Evolutionary conservation across 2,329 filamentous ascomycete species (phyloP).

Genomic region (Cytospora leucostoma): DNA sequence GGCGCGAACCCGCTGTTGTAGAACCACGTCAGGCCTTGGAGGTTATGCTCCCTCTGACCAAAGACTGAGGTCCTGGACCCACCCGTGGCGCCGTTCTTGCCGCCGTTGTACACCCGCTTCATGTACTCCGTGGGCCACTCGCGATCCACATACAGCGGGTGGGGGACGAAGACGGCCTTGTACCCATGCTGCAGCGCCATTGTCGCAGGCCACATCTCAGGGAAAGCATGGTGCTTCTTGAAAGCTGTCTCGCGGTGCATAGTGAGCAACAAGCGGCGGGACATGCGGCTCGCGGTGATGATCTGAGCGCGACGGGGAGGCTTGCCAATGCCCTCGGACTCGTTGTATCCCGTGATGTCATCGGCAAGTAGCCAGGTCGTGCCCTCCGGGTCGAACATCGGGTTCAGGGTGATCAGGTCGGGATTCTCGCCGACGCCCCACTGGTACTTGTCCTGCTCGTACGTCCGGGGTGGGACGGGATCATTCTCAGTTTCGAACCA

Average conservation of each 20-base stretch:
- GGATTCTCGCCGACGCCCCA: conserved; percentile 93
- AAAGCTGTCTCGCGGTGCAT: conserved; percentile 91
- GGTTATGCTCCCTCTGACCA: conserved; percentile 86
- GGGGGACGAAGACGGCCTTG: conserved; percentile 89
- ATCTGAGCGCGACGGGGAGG: conserved; percentile 80
- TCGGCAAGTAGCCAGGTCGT: conserved; percentile 82
- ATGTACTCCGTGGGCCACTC: conserved; percentile 81
- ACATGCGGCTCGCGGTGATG: conserved; percentile 85
- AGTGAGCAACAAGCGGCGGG: conserved; percentile 71
- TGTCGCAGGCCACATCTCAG: conserved; percentile 94
- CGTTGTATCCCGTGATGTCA: conserved; percentile 84
- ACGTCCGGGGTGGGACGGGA: conserved; percentile 67
- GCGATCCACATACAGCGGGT: conserved; percentile 85
- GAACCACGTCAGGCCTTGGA: conserved; percentile 86
- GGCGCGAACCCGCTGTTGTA: conserved; percentile 83
- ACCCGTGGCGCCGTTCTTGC: conserved; percentile 73
- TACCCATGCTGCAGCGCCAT: conserved; percentile 87
- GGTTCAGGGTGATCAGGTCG: conserved; percentile 88
- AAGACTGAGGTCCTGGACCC: conserved; percentile 73
- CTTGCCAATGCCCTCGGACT: conserved; percentile 55
- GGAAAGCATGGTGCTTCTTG: conserved; percentile 86
- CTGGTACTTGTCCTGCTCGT: conserved; percentile 76
- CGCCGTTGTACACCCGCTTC: conserved; percentile 77
- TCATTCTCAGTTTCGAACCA: conserved; percentile 75
- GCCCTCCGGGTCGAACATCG: conserved; percentile 84